Evolutionary conservation across 116 monocot genomes (phyloP), one percentile per base, ranked within the genome.

Genomic region (Trichopus zeylanicus): DNA sequence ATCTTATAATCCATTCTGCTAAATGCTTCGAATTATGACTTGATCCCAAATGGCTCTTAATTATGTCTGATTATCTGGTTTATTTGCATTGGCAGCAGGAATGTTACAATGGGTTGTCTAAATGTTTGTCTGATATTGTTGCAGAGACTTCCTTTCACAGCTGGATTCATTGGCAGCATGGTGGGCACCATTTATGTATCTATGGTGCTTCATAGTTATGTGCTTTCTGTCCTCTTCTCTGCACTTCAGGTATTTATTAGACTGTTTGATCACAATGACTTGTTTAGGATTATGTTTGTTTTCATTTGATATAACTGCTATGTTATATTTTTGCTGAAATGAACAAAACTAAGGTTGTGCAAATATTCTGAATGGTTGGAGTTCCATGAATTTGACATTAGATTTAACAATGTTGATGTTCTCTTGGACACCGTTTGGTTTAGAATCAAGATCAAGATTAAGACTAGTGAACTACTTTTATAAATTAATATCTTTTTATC

Each of bases 131-230:
- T 1, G 11, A 0, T 20, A 30, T 11, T 69, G 33, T 68, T 74
- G 55, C 92, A 93, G 93, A 74, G 93, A 49, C 77, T 93, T 26
- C 93, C 88, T 55, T 88, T 88, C 67, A 85, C 93, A 28, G 22
- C 79, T 47, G 88, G 76, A 48, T 88, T 93, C 68, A 51, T 85
- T 39, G 82, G 88, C 37, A 87, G 85, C 58, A 93, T 93, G 93
- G 77, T 75, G 59, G 88, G 93, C 5, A 88, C 93, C 7, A 93
- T 93, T 31, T 93, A 93, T 65, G 93, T 85, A 7, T 93, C 93
- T 18, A 85, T 93, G 85, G 81, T 79, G 61, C 93, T 84, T 47
- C 93, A 93, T 57, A 93, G 84, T 67, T 93, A 93, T 54, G 55
- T 93, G 34, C 88, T 93, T 61, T 93, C 93, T 6, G 88, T 88